Evolutionary conservation across 208 protist genomes (phyloP).

Genomic region (Tritrichomonas foetus): DNA sequence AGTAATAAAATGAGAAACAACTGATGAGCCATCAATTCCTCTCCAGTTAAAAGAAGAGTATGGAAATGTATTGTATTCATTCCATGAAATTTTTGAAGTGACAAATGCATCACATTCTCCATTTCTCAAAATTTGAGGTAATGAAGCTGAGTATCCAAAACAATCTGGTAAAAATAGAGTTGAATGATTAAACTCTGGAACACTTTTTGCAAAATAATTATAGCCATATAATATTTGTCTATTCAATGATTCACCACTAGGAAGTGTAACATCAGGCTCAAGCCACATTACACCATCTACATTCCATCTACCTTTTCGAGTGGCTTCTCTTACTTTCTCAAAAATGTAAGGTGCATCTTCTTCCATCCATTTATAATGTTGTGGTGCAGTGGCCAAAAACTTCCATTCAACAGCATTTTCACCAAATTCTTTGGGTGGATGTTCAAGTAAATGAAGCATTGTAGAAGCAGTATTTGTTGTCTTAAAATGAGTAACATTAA

Average conservation of each 20-base stretch:
- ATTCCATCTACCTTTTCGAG: not conserved
- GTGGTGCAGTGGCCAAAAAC: not conserved
- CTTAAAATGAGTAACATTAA: not conserved
- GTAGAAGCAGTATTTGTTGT: not conserved
- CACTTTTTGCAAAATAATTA: not conserved
- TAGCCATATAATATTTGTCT: conserved; percentile 40
- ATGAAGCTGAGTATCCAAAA: not conserved
- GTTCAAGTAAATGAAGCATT: not conserved
- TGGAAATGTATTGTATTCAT: not conserved
- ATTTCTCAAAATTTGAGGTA: not conserved
- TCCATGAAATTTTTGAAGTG: conserved; percentile 26
- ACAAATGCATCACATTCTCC: not conserved
- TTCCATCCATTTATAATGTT: not conserved
- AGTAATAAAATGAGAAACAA: conserved; percentile 23
- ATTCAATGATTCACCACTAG: not conserved
- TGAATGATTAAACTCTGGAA: not conserved
- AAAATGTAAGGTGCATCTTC: not conserved
- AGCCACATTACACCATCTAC: not conserved
- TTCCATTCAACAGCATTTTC: not conserved
- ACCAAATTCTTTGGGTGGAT: not conserved
- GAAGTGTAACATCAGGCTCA: not conserved
- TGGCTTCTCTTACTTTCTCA: not conserved
- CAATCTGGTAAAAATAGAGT: not conserved
- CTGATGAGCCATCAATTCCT: conserved; percentile 40
- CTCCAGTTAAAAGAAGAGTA: conserved; percentile 34